These are phyloP conservation scores for Talaromyces sp. DNA, from an alignment of 2,329 filamentous ascomycete genomes.

Conservation along the genomic window DNA sequence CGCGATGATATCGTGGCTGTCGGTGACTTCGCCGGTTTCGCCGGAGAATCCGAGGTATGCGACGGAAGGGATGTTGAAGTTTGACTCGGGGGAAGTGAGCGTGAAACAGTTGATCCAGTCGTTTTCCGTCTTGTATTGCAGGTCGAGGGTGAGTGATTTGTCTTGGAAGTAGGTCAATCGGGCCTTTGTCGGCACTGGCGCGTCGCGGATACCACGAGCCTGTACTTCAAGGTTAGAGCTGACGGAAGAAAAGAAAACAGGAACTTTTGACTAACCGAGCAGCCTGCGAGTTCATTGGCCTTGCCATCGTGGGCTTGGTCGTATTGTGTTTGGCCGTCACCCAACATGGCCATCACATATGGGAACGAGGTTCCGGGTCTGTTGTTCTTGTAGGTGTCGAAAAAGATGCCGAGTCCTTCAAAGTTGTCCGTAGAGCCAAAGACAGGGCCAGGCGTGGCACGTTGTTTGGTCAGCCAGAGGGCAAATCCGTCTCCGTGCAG, in stretches of 20 bases:
- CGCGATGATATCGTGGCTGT: constrained; percentile 95
- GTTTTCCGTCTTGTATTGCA: constrained; percentile 88
- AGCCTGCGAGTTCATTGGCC: constrained; percentile 84
- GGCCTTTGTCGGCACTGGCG: constrained; percentile 73
- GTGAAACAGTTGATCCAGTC: constrained; percentile 90
- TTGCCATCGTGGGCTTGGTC: constrained; percentile 95
- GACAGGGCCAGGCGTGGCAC: constrained; percentile 71
- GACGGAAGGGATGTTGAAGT: constrained; percentile 69
- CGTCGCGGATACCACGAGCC: constrained; percentile 80
- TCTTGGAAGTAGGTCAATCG: constrained; percentile 95
- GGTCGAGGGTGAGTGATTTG: constrained; percentile 79
- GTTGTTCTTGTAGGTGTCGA: constrained; percentile 99
- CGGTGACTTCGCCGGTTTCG: constrained; percentile 91
- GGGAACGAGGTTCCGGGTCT: constrained; percentile 91
- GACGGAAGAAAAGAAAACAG: background rate
- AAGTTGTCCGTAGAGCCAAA: constrained; percentile 87
- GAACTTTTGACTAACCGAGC: constrained; percentile 56
- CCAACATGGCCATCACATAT: constrained; percentile 97
- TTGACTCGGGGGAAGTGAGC: constrained; percentile 52
- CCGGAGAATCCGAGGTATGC: constrained; percentile 58
- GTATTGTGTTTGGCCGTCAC: constrained; percentile 82
- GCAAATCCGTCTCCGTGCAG: constrained; percentile 95
- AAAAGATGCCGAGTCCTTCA: constrained; percentile 88
- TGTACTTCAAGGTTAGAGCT: constrained; percentile 18
- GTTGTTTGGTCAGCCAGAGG: constrained; percentile 95